Base-by-base conservation (phyloP, 768 basidiomycete genomes). In the Lentinus tigrinus region DNA sequence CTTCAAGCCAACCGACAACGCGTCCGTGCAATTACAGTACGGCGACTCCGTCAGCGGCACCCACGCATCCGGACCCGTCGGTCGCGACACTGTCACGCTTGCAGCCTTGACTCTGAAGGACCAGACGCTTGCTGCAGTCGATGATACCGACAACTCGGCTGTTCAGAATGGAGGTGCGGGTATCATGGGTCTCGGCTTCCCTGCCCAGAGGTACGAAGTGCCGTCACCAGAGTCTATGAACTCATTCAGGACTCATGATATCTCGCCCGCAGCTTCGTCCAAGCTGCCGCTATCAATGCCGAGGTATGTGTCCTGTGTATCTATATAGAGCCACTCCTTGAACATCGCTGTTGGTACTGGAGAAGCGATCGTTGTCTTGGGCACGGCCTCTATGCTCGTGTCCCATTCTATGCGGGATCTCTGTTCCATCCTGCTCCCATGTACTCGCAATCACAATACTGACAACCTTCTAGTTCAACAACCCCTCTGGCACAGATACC, bases 131-230 rank as follows among this genome's bases (percentile, higher is more conserved):
- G 87, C 82, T 8, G 83, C 87, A 6, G 83, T 91, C 39, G 84
- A 87, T 67, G 70, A 80, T 47, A 93, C 90, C 5, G 84, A 90
- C 60, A 87, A 87, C n/a, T 83, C 77, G n/a, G 77, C 90, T 16
- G 64, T 78, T 47, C 74, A 79, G 42, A 81, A 79, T 2, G 82
- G 82, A 2, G 76, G 82, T 19, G 79, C 81, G n/a, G 90, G 89
- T 3, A 88, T 91, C 46, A 79, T 91, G 57, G 91, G 90, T 0
- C 75, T 91, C 11, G 89, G 91, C 0, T 91, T 91, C 60, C 87
- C 89, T 1, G 66, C 80, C n/a, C 87, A 87, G 59, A 90, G 88
- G 88, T 87, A 43, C 14, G 57, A 38, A 10, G n/a, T 21, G 16
- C 21, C 26, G 11, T 19, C 2, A 23, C 3, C 16, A 3, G 1